Evolutionary conservation across 1,284 basidiomycete genomes (phyloP), one percentile per base, ranked within the genome.

Genomic region (Apiotrichum gracile): DNA sequence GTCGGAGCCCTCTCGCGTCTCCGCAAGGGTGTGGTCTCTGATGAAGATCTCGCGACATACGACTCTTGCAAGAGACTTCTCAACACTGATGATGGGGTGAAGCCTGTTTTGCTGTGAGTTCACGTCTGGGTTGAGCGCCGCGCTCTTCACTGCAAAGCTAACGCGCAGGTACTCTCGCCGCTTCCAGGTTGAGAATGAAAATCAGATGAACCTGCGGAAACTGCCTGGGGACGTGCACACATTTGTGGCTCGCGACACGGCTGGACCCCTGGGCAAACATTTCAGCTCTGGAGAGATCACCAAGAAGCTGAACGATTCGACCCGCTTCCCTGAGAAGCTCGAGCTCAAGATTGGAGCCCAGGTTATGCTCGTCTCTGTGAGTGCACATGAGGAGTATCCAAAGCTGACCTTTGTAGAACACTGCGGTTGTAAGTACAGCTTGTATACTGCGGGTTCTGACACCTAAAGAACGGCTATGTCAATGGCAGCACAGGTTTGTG

Each of bases 1-100:
- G 62, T 74, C n/a, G 49, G 52, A 10, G 55, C 70, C 4, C 57
- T 73, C 27, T 76, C 78, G 55, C 65, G 54, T n/a, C 64, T 74
- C 53, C 61, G 72, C 16, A 51, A 57, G 13, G 72, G 71, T 0
- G 4, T 12, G 0, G 48, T 69, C 13, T 45, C 42, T 1, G 22
- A 40, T 3, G 54, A 60, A 5, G 61, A 69, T n/a, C 41, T 58
- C 12, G 26, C 22, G 7, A 14, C 64, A 0, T 47, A 72, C 21
- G 38, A 46, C 22, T 34, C 40, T 7, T 59, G 65, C 21, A 47
- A 59, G 5, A 49, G 71, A 39, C 35, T 31, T 1, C 59, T 74
- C 7, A 14, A 50, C 4, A 65, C 67, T 41, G 34, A 47, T 2
- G 66, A 70, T 29, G 69, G 62, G 0, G 63, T 72, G n/a, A 57